phyloP scores from a whole-genome alignment of 225 moss, liverwort and hornwort species.

The Sphagnum contortum region DNA sequence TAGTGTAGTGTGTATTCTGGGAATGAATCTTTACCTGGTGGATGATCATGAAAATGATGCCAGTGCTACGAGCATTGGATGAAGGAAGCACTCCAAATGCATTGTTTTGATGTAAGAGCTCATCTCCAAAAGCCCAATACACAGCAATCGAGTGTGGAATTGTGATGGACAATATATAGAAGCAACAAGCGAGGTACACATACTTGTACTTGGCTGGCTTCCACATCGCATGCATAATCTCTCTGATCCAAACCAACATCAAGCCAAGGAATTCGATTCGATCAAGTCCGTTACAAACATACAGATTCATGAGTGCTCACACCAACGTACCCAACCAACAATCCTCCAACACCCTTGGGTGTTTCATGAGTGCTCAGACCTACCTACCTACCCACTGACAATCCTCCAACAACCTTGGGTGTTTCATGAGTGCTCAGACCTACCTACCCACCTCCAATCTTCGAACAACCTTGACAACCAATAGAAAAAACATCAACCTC shows the following conservation, averaged over 20 bases:
- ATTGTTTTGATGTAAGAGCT: slow-evolving; percentile 18
- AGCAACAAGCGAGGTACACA: slow-evolving; percentile 24
- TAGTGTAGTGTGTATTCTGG: too few relatives aligned
- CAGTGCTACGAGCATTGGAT: slow-evolving; percentile 22
- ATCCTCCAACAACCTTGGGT: too few relatives aligned
- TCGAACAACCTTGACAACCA: too few relatives aligned
- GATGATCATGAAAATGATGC: slow-evolving; percentile 50
- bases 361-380: too few relatives aligned
- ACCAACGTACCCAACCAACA: too few relatives aligned
- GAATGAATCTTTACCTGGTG: slow-evolving; percentile 28
- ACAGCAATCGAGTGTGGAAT: slow-evolving; percentile 39
- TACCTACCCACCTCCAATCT: too few relatives aligned
- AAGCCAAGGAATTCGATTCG: background rate
- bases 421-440: too few relatives aligned
- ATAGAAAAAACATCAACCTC: too few relatives aligned
- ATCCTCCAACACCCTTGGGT: too few relatives aligned
- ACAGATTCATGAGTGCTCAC: too few relatives aligned
- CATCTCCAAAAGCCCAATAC: slow-evolving; percentile 36
- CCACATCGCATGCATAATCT: slow-evolving; percentile 63
- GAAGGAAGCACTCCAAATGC: slow-evolving; percentile 35
- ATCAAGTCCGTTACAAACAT: too few relatives aligned
- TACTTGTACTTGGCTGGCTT: slow-evolving; percentile 39
- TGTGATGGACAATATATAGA: slow-evolving; percentile 29
- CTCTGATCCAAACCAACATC: slow-evolving; percentile 21
- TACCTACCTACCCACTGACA: too few relatives aligned